Conservation (phyloP, 306 rosid species). For the Rosa multiflora region DNA sequence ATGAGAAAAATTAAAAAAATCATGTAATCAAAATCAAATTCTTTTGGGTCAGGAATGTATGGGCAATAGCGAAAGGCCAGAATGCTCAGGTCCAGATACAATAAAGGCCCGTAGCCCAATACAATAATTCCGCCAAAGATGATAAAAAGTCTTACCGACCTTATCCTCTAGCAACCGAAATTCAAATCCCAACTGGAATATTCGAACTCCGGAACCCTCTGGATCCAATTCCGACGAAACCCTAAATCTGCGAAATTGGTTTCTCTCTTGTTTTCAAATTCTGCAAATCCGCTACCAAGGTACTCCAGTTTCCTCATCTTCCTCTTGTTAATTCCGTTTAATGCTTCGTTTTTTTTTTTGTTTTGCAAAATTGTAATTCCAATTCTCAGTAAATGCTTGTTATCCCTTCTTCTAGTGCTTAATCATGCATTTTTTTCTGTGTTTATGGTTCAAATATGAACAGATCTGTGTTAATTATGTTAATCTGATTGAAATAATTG, state of each 20-base stretch:
- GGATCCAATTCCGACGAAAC: constrained; percentile 16
- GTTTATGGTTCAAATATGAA: not conserved
- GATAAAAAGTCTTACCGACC: not conserved
- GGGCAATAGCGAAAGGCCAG: not conserved
- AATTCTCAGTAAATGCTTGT: not conserved
- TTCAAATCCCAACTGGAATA: constrained; percentile 20
- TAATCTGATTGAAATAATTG: not conserved
- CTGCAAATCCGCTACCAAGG: not conserved
- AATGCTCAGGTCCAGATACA: not conserved
- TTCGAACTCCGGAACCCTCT: constrained; percentile 21
- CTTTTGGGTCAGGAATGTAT: not conserved
- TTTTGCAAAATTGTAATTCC: not conserved
- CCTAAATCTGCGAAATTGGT: not conserved
- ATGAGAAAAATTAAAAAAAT: too few species aligned
- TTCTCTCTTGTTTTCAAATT: not conserved
- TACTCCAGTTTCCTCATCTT: not conserved
- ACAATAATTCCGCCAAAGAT: not conserved
- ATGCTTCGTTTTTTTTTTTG: not conserved
- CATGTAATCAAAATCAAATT: too few species aligned
- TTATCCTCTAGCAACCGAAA: not conserved
- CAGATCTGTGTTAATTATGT: not conserved
- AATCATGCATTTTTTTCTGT: not conserved
- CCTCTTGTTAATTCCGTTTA: not conserved
- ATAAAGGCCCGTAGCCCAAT: not conserved
- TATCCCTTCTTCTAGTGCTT: not conserved